Evolutionary conservation across 2,329 filamentous ascomycete species (phyloP), one percentile per base, ranked within the genome.

Genomic region (Davidsoniella eucalypti): DNA sequence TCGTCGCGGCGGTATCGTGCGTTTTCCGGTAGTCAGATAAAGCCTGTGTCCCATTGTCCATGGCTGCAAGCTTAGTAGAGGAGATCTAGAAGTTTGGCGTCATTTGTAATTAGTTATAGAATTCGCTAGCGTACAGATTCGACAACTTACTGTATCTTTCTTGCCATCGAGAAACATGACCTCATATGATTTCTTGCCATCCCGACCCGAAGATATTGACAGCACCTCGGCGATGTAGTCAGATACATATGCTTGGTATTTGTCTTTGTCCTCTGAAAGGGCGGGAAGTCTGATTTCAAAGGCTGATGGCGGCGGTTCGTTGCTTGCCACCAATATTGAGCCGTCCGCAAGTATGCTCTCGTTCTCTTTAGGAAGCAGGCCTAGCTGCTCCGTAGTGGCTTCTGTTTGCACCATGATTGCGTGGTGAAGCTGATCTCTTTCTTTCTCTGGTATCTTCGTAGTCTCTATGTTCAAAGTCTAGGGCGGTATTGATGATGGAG

Each of bases 201-300:
- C 5, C 37, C 40, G 21, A 48, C 29, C 46, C 21, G 10, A 9
- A 23, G 46, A 18, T n/a, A 38, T 48, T 23, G 23, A 37, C 9
- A 48, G 3, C 10, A 48, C 17, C n/a, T 21, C 21, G 3, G 10
- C 36, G 12, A 38, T 38, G 41, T 17, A 33, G 29, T 26, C n/a
- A 9, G 46, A 21, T 26, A 17, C 16, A 14, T 40, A 14, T 18
- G 26, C 46, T 29, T 25, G 23, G 23, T 49, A 49, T 21, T 42
- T 7, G 25, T 36, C 39, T 18, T 16, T 16, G 39, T 49, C 33
- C 14, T 33, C 33, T 23, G 25, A 8, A 3, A 40, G 16, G 17
- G 41, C 25, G 21, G 38, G 17, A 6, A 64, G 58, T 56, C 76
- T 72, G 47, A 76, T 74, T 52, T 76, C 73, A 33, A 77, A 29